phyloP scores from a whole-genome alignment of 805 yeast genomes.

The Candida rishiriensis region DNA sequence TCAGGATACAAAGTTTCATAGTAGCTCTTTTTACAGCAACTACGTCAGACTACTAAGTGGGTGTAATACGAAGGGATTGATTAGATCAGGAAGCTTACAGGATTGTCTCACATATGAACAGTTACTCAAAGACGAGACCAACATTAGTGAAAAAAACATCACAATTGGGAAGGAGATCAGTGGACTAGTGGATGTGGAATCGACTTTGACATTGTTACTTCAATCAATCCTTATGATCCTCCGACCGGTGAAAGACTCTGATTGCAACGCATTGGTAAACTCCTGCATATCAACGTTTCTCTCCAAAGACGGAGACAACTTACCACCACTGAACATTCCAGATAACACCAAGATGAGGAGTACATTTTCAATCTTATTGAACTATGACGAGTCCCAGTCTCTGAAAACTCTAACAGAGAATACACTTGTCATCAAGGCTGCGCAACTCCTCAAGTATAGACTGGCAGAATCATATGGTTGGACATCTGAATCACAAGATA shows the following conservation, averaged over 20 bases:
- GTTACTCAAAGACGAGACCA: too few relatives aligned
- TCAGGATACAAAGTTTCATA: neutral
- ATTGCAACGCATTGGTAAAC: neutral
- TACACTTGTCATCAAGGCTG: conserved; percentile 4
- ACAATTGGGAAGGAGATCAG: neutral
- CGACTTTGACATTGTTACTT: neutral
- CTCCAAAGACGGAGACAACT: neutral
- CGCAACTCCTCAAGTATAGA: conserved; percentile 19
- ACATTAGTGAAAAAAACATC: neutral
- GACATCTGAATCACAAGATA: conserved; percentile 6
- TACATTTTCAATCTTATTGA: neutral
- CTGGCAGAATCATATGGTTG: conserved; percentile 18
- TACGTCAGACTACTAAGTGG: neutral
- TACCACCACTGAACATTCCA: conserved; percentile 1
- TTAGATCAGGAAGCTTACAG: conserved; percentile 4
- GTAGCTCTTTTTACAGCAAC: conserved; percentile 2
- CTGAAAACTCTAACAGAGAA: neutral
- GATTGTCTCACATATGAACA: conserved; percentile 1
- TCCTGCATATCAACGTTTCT: neutral
- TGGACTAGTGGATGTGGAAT: neutral
- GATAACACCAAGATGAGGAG: neutral
- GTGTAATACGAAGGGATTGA: neutral
- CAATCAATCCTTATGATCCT: neutral
- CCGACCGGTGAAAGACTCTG: conserved; percentile 5
- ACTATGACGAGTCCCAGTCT: neutral